Conservation (phyloP, 2,329 filamentous ascomycete genomes). For the Pseudopithomyces maydicus region DNA sequence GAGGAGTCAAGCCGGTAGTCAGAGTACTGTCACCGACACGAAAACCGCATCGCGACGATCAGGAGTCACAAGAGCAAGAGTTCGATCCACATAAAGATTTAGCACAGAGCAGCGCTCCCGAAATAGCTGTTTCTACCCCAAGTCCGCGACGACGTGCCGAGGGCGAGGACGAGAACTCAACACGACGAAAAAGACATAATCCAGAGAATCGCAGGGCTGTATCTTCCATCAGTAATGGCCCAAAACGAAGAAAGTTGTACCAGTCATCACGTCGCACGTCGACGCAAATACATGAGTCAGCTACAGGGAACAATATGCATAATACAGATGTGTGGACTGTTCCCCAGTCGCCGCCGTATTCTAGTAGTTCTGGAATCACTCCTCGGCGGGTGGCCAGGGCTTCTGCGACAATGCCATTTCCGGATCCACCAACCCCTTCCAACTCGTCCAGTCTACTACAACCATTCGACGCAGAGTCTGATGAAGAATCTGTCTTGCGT, state of each 20-base stretch:
- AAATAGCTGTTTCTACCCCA: constrained; percentile 32
- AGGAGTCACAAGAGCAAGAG: constrained; percentile 39
- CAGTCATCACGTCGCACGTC: constrained; percentile 15
- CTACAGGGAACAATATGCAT: constrained; percentile 7
- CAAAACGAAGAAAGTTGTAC: constrained; percentile 30
- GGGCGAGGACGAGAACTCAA: constrained; percentile 7
- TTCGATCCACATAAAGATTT: constrained; percentile 30
- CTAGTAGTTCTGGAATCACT: constrained; percentile 30
- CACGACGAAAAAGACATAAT: constrained; percentile 5
- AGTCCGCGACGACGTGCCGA: constrained; percentile 11
- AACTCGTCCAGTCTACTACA: constrained; percentile 34
- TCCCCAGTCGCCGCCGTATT: constrained; percentile 51
- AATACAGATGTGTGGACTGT: constrained; percentile 40
- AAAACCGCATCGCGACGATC: constrained; percentile 17
- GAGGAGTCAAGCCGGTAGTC: constrained; percentile 51
- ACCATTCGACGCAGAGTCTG: constrained; percentile 19
- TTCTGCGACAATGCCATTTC: constrained; percentile 10
- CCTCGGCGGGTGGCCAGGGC: constrained; percentile 8
- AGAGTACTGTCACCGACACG: constrained; percentile 34
- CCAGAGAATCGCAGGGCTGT: constrained; percentile 11
- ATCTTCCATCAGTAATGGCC: constrained; percentile 19
- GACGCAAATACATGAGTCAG: constrained; percentile 13
- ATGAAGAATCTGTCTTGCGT: constrained; percentile 25
- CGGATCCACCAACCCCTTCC: constrained; percentile 37
- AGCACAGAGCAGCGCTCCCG: constrained; percentile 26